Conservation (phyloP, 225 moss, liverwort and hornwort species). For the Takakia lepidozioides region DNA sequence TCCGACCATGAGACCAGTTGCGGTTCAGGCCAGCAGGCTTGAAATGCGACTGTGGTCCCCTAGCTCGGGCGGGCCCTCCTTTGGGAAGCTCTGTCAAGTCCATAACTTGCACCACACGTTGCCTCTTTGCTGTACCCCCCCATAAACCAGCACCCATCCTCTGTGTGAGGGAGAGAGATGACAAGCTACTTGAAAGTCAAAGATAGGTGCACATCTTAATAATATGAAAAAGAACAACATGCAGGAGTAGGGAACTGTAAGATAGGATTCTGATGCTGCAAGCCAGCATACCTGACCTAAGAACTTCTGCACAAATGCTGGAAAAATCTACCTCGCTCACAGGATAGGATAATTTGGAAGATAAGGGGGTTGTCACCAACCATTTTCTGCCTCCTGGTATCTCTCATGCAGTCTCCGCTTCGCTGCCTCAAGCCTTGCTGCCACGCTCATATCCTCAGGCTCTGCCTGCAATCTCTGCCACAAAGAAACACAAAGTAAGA, state of each 20-base stretch:
- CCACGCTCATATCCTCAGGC: conserved; percentile 37
- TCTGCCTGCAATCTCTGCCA: conserved; percentile 43
- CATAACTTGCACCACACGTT: conserved; percentile 79
- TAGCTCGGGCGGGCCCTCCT: conserved; percentile 79
- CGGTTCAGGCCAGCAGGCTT: conserved; percentile 30
- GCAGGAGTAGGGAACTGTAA: background rate
- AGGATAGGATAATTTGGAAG: no score
- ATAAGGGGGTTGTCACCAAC: no score
- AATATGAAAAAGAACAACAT: background rate
- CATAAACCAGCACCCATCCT: conserved; percentile 1
- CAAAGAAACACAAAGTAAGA: no score
- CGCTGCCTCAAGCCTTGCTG: conserved; percentile 49
- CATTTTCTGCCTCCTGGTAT: conserved; percentile 56
- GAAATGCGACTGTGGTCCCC: conserved; percentile 19
- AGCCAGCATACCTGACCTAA: background rate
- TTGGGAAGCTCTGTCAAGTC: conserved; percentile 92
- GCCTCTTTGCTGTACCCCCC: conserved; percentile 66
- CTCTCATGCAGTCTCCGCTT: conserved; percentile 72
- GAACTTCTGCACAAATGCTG: conserved; percentile 6
- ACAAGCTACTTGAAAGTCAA: background rate
- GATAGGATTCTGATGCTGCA: background rate
- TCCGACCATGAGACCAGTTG: conserved; percentile 27
- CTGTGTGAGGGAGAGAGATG: background rate
- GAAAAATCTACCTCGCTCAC: no score
- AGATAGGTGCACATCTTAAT: background rate